Percentiles rank a stretch among this genome's conserved stretches.
These are phyloP conservation scores for Yamadazyma laniorum DNA, from an alignment of 805 yeast species.

Conservation along the genomic window DNA sequence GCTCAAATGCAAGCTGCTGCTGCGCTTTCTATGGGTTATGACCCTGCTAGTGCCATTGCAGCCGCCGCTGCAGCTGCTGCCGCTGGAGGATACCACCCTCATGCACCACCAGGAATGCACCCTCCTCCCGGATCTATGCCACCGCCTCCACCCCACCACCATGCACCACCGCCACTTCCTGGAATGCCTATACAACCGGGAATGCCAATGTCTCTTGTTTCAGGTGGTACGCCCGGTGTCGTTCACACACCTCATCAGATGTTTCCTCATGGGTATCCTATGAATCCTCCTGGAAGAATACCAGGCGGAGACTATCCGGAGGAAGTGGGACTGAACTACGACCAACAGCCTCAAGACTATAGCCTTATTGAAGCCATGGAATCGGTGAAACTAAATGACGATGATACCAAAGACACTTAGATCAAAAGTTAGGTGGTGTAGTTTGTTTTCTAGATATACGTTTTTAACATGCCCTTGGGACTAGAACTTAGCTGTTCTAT, in stretches of 20 bases:
- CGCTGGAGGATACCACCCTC: conserved; percentile 20
- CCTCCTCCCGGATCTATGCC: conserved; percentile 8
- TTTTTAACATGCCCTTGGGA: too few species aligned
- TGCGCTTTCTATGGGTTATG: conserved; percentile 39
- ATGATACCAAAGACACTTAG: too few species aligned
- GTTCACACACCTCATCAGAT: background rate
- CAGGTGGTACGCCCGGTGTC: background rate
- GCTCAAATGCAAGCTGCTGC: conserved; percentile 39
- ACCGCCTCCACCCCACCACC: conserved; percentile 5
- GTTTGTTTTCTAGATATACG: too few species aligned
- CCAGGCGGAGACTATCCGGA: conserved; percentile 1
- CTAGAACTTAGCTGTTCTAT: too few species aligned
- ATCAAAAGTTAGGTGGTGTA: too few species aligned
- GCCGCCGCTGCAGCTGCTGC: conserved; percentile 17
- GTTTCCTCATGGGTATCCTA: background rate
- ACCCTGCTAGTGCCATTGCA: conserved; percentile 33
- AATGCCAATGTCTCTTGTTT: too few species aligned
- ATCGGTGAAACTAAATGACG: conserved; percentile 1
- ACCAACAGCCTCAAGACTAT: background rate
- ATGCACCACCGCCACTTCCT: conserved; percentile 8
- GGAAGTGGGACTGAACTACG: background rate
- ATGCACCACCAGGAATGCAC: conserved; percentile 13
- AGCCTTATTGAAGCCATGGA: conserved; percentile 7
- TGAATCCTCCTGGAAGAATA: conserved; percentile 4
- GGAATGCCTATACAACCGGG: background rate